Conservation (phyloP, 1,139 yeast genomes). For the Arxiozyma heterogenica region DNA sequence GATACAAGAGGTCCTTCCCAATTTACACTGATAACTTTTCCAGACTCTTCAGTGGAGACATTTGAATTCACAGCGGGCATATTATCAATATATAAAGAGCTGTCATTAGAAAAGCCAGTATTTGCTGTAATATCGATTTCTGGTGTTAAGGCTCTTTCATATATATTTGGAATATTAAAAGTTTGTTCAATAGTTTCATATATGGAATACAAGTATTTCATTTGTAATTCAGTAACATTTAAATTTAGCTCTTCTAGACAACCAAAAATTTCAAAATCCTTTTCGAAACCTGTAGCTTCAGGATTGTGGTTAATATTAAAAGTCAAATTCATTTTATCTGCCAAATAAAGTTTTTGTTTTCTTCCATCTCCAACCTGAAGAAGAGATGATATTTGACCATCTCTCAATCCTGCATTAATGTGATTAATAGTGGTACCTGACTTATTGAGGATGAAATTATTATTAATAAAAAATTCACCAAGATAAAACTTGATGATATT, state of each 20-base stretch:
- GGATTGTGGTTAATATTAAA: constrained; percentile 54
- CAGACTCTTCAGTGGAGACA: background rate
- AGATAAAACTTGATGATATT: constrained; percentile 64
- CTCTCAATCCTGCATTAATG: constrained; percentile 59
- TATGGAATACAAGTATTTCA: constrained; percentile 48
- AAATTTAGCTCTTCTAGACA: constrained; percentile 57
- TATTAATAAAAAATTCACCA: constrained; percentile 74
- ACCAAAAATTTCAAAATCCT: constrained; percentile 51
- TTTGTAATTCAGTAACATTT: constrained; percentile 69
- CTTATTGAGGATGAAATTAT: constrained; percentile 39
- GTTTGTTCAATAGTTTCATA: constrained; percentile 52
- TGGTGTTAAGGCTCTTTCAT: background rate
- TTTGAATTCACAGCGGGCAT: background rate
- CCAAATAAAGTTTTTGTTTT: constrained; percentile 52
- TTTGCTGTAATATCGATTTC: background rate
- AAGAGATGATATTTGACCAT: constrained; percentile 54
- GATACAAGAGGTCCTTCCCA: constrained; percentile 59
- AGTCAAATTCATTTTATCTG: constrained; percentile 57
- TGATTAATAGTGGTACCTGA: constrained; percentile 37
- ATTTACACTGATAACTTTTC: constrained; percentile 28
- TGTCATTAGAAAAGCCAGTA: background rate
- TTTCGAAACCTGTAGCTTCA: constrained; percentile 34
- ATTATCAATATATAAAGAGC: background rate
- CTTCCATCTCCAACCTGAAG: constrained; percentile 42
- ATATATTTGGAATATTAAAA: constrained; percentile 34